Base-by-base conservation (phyloP, 2,329 filamentous ascomycete species). In the Davidsoniella neocaledoniae region DNA sequence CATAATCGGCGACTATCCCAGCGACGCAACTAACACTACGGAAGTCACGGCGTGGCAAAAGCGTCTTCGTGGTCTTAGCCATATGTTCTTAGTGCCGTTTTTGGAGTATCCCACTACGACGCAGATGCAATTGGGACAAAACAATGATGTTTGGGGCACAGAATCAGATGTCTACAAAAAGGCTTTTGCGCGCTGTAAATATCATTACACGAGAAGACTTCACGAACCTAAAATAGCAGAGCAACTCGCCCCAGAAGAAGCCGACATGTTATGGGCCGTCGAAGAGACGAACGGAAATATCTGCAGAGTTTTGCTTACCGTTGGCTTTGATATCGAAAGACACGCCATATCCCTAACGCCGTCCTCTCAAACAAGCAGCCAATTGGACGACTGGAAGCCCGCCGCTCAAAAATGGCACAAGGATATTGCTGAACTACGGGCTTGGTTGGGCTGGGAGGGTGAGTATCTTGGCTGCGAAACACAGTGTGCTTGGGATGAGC, bases 361-460 rank as follows among this genome's bases (percentile, higher is more conserved):
- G 19, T 14, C 12, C 21, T 3, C 21, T 39, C 23, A 17, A 45
- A 4, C 16, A 29, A 10, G 9, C 26, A 8, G 26, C 1, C 26
- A 33, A 14, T 0, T 17, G 12, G 9, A 12, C n/a, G n/a, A 33
- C 8, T 33, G n/a, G 44, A n/a, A 14, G 33, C n/a, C 46, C 39
- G 39, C 46, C 5, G 33, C 21, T 19, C 16, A 12, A 48, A 38
- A 16, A 21, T 41, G 39, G 39, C 16, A 41, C 16, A 41, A 41
- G 39, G 16, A 41, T 33, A 33, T 33, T 33, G 61, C 66, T 43
- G 63, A 69, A 53, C 56, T 73, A 9, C 64, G 66, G 56, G 68
- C 70, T 1, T 73, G 70, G 69, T 60, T 72, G 1, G 70, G 69
- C 4, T 73, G 70, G 70, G 67, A 65, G 36, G 66, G 67, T 25